Conservation (phyloP, 768 basidiomycete species). For the Naganishia onofrii region DNA sequence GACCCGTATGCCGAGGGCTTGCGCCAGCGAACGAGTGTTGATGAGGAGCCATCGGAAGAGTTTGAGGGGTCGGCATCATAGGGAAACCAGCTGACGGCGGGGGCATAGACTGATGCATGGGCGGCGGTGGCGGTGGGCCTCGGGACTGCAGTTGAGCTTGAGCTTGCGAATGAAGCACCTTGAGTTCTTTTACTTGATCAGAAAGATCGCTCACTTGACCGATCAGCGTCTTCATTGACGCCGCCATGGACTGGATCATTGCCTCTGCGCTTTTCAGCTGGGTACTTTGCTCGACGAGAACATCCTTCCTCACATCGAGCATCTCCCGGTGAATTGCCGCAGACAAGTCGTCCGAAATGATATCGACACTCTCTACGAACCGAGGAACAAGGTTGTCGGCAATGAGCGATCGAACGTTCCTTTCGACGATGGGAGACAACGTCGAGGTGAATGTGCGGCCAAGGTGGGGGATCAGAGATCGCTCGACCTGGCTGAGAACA, state of each 20-base stretch:
- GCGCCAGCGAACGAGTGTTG: constrained; percentile 3
- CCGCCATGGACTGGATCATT: constrained; percentile 34
- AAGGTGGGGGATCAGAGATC: constrained; percentile 25
- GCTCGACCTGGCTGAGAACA: constrained; percentile 29
- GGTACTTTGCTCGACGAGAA: constrained; percentile 30
- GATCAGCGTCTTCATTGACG: constrained; percentile 37
- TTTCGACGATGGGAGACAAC: constrained; percentile 25
- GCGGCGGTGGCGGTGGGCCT: background rate
- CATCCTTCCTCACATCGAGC: constrained; percentile 45
- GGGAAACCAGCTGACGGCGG: constrained; percentile 7
- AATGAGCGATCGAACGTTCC: constrained; percentile 23
- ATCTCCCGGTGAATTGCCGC: constrained; percentile 44
- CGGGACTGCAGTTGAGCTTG: constrained; percentile 15
- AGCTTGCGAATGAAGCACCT: background rate
- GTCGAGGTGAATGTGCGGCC: constrained; percentile 27
- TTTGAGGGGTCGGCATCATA: constrained; percentile 22
- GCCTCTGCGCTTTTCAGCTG: constrained; percentile 24
- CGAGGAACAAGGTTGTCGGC: constrained; percentile 36
- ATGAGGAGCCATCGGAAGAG: constrained; percentile 19
- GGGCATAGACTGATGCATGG: background rate
- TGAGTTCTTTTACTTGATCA: constrained; percentile 36
- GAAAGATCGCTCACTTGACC: constrained; percentile 37
- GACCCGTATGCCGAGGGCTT: background rate
- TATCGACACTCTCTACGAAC: constrained; percentile 27
- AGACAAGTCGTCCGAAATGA: constrained; percentile 38